Evolutionary conservation across 345 rosid species (phyloP), one percentile per base, ranked within the genome.

Genomic region (Salix udensis): DNA sequence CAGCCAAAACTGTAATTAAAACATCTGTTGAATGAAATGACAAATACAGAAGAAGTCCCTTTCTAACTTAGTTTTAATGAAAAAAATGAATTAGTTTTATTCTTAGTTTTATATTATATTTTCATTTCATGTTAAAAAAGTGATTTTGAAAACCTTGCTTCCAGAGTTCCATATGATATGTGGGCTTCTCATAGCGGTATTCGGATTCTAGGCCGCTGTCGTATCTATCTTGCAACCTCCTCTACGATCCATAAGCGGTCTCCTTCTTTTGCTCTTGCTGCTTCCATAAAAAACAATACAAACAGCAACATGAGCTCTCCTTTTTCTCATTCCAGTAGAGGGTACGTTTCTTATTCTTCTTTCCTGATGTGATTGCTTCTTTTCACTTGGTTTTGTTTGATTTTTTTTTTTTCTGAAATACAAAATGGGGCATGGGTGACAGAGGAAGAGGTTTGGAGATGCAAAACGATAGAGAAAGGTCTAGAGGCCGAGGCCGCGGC

Each of bases 361-460:
- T 2, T 6, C 23, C 11, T 11, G 1, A 11, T 42, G 10, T 42
- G 2, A 11, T 42, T 42, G 11, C 46, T 12, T 3, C 14, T 42
- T 42, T 42, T 42, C 46, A 2, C 46, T 11, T 42, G 3, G 26
- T 23, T 37, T 26, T 12, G 3, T 15, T 19, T 72, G 18, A 6
- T 31, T 19, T 16, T 26, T 19, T 16, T 26, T 19, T 36, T 36
- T 36, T n/a, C 11, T 15, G 10, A 40, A 23, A 68, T 4, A 1
- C 55, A n/a, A 30, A 28, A 19, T 21, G 24, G 8, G 15, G 58
- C 3, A 6, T 53, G 75, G 72, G 24, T 65, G 73, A 34, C 77
- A 85, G 89, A 71, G 86, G 90, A 79, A 84, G 86, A 75, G 88
- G 84, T 1, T 48, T 46, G 46, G 91, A 79, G 58, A 81, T 79